These are phyloP conservation scores for Vigna trinervia DNA, from an alignment of 306 rosid species.

Conservation along the genomic window DNA sequence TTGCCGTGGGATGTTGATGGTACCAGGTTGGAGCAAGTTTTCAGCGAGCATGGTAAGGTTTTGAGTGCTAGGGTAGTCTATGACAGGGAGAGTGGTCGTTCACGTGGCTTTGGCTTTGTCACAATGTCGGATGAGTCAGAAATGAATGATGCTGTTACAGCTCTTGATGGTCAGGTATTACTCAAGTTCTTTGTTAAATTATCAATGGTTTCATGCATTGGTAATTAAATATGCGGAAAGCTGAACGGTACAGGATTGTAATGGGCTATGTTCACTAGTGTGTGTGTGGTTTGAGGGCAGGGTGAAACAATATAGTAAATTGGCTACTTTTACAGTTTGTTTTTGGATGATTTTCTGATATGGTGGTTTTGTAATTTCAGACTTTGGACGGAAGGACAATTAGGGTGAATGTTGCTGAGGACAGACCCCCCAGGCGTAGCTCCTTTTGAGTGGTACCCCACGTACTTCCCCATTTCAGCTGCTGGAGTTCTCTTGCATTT, in stretches of 20 bases:
- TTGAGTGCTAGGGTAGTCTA: constrained; percentile 75
- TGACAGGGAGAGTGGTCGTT: constrained; percentile 91
- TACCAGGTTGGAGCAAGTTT: constrained; percentile 67
- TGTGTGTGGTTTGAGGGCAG: background rate
- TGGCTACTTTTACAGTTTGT: background rate
- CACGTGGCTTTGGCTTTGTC: constrained; percentile 99
- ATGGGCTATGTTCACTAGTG: constrained; percentile 5
- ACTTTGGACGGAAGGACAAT: constrained; percentile 88
- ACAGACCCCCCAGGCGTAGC: constrained; percentile 80
- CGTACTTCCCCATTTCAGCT: constrained; percentile 39
- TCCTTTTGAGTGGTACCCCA: constrained; percentile 51
- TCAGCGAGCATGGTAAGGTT: constrained; percentile 89
- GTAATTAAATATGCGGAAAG: constrained; percentile 24
- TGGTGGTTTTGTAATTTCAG: constrained; percentile 56
- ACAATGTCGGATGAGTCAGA: constrained; percentile 74
- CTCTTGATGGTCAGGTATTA: constrained; percentile 96
- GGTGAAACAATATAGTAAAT: constrained; percentile 13
- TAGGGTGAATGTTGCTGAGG: constrained; percentile 88
- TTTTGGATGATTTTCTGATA: constrained; percentile 32
- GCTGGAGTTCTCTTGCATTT: constrained; percentile 31
- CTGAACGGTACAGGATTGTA: constrained; percentile 13
- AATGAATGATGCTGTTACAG: constrained; percentile 93
- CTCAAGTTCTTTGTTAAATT: constrained; percentile 3
- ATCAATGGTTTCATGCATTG: constrained; percentile 26
- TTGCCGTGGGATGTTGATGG: constrained; percentile 91